Conservation (phyloP, 2,329 filamentous ascomycete genomes). For the Aspergillus chevalieri region DNA sequence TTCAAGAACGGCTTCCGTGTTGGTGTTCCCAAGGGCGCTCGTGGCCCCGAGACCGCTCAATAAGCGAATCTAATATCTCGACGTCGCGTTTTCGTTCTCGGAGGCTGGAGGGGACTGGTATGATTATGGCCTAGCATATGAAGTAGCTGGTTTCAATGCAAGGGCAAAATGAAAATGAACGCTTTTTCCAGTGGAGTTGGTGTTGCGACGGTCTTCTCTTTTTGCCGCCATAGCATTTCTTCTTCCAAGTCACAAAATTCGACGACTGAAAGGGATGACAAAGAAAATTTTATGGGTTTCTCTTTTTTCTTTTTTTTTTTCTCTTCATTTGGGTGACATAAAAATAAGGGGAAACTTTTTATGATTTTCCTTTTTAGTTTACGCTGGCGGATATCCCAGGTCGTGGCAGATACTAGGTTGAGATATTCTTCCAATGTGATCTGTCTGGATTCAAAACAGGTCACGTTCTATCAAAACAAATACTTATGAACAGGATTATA, state of each 20-base stretch:
- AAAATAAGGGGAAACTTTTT: constrained; percentile 29
- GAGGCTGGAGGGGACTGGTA: constrained; percentile 36
- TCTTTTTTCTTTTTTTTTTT: neutral
- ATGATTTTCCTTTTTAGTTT: constrained; percentile 37
- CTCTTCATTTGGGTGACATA: constrained; percentile 15
- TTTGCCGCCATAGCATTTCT: constrained; percentile 25
- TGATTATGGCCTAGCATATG: constrained; percentile 30
- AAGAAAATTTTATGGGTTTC: neutral
- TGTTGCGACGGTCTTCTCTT: constrained; percentile 26
- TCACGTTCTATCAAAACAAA: neutral
- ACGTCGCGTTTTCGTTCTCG: constrained; percentile 34
- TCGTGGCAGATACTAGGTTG: constrained; percentile 32
- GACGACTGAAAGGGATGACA: constrained; percentile 1
- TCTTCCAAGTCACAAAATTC: neutral
- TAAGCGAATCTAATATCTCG: constrained; percentile 31
- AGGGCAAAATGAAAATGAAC: constrained; percentile 22
- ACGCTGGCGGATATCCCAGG: constrained; percentile 35
- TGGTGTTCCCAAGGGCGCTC: constrained; percentile 77
- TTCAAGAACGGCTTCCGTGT: constrained; percentile 98
- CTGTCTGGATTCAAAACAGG: constrained; percentile 19
- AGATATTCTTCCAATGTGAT: constrained; percentile 24
- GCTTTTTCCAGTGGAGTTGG: constrained; percentile 31
- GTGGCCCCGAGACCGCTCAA: constrained; percentile 51
- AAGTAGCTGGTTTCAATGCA: constrained; percentile 30
- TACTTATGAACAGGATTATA: neutral